These are phyloP conservation scores for Diplotaxis tenuifolia DNA, from an alignment of 345 rosid species.

Conservation along the genomic window DNA sequence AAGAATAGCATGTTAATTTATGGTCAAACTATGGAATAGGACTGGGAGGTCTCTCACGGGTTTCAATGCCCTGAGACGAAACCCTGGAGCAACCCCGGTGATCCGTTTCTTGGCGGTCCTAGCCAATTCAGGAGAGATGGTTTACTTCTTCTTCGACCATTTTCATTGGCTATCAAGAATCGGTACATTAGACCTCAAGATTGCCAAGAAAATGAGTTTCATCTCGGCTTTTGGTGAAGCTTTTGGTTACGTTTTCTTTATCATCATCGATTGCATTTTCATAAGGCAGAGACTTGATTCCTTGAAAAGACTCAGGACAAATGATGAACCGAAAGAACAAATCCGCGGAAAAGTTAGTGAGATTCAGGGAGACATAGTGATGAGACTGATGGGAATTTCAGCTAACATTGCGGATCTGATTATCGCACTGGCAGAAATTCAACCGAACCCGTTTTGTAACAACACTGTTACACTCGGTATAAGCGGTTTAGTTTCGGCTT, in stretches of 20 bases:
- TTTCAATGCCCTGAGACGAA: conserved; percentile 71
- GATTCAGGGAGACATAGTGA: conserved; percentile 61
- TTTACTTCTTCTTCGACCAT: conserved; percentile 92
- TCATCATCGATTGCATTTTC: conserved; percentile 58
- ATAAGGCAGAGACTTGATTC: conserved; percentile 50
- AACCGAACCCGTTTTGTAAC: conserved; percentile 88
- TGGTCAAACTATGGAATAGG: conserved; percentile 29
- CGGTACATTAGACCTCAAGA: conserved; percentile 62
- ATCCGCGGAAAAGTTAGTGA: conserved; percentile 23
- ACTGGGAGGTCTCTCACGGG: conserved; percentile 94
- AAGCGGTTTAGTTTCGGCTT: conserved; percentile 92
- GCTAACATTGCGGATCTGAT: conserved; percentile 89
- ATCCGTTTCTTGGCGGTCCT: conserved; percentile 56
- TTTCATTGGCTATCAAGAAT: conserved; percentile 92
- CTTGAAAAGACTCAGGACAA: conserved; percentile 44
- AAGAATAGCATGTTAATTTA: too few relatives aligned
- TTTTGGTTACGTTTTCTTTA: conserved; percentile 86
- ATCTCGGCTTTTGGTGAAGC: conserved; percentile 96
- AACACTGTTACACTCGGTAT: conserved; percentile 71
- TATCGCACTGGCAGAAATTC: conserved; percentile 76
- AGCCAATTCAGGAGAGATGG: conserved; percentile 94
- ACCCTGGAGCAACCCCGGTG: conserved; percentile 55
- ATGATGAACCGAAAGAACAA: conserved; percentile 40
- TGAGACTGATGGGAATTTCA: conserved; percentile 82
- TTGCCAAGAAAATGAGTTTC: conserved; percentile 83